Evolutionary conservation across 192 early-diverging fungal genomes (phyloP).

Genomic region (Dissophora ornata): DNA sequence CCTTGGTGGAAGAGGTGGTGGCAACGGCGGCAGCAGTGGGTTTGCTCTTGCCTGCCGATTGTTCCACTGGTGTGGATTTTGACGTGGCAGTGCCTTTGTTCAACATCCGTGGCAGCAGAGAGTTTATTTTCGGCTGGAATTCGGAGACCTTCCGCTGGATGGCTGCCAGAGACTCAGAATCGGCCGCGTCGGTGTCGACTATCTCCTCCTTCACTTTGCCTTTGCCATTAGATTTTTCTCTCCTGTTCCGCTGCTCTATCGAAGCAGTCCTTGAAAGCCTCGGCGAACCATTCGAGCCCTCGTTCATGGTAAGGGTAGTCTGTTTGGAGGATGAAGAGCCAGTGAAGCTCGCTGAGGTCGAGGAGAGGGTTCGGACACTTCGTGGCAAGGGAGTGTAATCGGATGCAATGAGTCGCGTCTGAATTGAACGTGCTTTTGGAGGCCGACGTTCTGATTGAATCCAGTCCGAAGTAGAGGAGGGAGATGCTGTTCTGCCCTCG

Average conservation of each 20-base stretch:
- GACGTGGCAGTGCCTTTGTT: neutral
- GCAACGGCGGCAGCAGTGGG: no score
- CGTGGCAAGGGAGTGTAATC: neutral
- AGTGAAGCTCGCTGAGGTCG: no score
- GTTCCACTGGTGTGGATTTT: no score
- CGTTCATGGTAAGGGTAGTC: neutral
- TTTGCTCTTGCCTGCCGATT: no score
- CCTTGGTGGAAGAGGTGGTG: no score
- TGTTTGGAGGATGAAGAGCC: neutral
- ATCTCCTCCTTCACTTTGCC: neutral
- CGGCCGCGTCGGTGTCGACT: neutral
- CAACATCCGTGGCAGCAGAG: slow-evolving; percentile 21
- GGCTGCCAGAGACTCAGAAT: slow-evolving; percentile 1
- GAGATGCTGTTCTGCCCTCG: neutral
- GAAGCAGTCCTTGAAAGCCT: neutral
- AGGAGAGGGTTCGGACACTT: no score
- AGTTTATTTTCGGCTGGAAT: slow-evolving; percentile 22
- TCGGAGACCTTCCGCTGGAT: slow-evolving; percentile 14
- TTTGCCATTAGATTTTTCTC: neutral
- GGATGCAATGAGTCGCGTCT: neutral
- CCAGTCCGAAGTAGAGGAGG: slow-evolving; percentile 5
- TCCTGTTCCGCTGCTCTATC: neutral
- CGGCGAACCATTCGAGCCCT: neutral
- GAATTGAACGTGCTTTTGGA: neutral
- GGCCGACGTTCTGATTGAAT: slow-evolving; percentile 13